Percentiles rank a stretch among this genome's conserved stretches.
These are phyloP conservation scores for Plasmodium falciparum DNA, from an alignment of 169 alveolate genomes.

Conservation along the genomic window DNA sequence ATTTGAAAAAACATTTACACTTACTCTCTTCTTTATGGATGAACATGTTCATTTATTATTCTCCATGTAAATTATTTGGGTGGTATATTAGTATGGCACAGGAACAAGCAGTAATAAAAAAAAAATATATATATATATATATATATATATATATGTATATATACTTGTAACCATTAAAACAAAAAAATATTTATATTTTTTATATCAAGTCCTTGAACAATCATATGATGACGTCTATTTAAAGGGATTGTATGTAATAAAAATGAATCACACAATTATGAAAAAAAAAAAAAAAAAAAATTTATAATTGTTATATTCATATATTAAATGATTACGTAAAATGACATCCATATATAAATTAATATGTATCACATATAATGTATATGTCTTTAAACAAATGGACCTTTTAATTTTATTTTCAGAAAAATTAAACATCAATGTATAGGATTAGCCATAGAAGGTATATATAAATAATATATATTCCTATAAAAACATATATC, in stretches of 20 bases:
- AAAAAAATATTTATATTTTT: slow-evolving; percentile 19
- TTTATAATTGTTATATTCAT: background rate
- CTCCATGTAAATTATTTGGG: no score
- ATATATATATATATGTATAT: no score
- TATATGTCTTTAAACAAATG: background rate
- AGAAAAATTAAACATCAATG: slow-evolving; percentile 89
- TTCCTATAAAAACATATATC: background rate
- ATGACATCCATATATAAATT: slow-evolving; percentile 8
- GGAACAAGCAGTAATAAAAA: slow-evolving; percentile 55
- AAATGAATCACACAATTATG: background rate
- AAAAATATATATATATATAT: background rate
- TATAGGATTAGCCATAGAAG: slow-evolving; percentile 91
- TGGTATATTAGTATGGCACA: slow-evolving; percentile 42
- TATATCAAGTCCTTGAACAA: slow-evolving; percentile 79
- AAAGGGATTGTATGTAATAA: slow-evolving; percentile 81
- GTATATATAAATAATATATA: slow-evolving; percentile 22
- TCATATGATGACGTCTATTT: slow-evolving; percentile 83
- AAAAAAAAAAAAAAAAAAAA: background rate
- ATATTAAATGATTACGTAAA: background rate
- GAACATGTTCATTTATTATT: no score
- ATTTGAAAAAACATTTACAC: background rate
- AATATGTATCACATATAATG: background rate
- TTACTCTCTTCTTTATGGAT: background rate
- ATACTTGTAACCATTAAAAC: no score
- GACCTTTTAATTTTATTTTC: slow-evolving; percentile 10